Evolutionary conservation across 2,329 filamentous ascomycete genomes (phyloP).

Genomic region (Cyphellophora europaea): DNA sequence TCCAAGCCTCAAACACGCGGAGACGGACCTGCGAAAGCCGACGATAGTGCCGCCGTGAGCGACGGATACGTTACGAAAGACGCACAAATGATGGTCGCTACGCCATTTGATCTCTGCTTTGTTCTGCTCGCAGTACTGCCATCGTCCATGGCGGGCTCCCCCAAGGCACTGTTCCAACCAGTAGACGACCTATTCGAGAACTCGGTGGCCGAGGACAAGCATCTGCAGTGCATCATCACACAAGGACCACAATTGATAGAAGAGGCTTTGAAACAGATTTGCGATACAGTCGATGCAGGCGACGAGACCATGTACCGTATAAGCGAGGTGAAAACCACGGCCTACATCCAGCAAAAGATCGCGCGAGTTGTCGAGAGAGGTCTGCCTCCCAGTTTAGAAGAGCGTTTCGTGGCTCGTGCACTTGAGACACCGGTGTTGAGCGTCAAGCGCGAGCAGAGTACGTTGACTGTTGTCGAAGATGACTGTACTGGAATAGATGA

Average conservation of each 20-base stretch:
- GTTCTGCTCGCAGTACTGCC: slow-evolving; percentile 65
- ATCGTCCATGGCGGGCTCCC: slow-evolving; percentile 32
- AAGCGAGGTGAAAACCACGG: slow-evolving; percentile 60
- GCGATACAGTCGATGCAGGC: slow-evolving; percentile 73
- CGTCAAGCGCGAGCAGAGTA: slow-evolving; percentile 50
- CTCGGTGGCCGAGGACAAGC: slow-evolving; percentile 30
- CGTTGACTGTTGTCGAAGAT: slow-evolving; percentile 16
- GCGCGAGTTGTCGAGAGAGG: slow-evolving; percentile 53
- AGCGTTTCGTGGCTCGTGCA: slow-evolving; percentile 66
- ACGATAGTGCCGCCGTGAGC: slow-evolving; percentile 9
- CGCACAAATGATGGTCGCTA: slow-evolving; percentile 73
- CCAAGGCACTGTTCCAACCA: slow-evolving; percentile 36
- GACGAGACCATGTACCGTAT: slow-evolving; percentile 80
- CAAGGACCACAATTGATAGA: slow-evolving; percentile 43
- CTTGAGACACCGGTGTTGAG: slow-evolving; percentile 68
- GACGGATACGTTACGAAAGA: slow-evolving; percentile 52
- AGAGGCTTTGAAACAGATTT: slow-evolving; percentile 58
- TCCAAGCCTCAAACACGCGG: too few relatives aligned
- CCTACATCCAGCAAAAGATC: slow-evolving; percentile 62
- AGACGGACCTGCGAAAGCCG: slow-evolving; percentile 2
- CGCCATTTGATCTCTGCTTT: slow-evolving; percentile 75
- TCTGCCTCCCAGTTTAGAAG: slow-evolving; percentile 73
- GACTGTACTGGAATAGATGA: slow-evolving; percentile 22
- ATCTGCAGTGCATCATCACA: slow-evolving; percentile 31
- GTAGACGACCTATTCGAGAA: slow-evolving; percentile 41